phyloP scores from a whole-genome alignment of 345 rosid species.

The Rhizophora apiculata region DNA sequence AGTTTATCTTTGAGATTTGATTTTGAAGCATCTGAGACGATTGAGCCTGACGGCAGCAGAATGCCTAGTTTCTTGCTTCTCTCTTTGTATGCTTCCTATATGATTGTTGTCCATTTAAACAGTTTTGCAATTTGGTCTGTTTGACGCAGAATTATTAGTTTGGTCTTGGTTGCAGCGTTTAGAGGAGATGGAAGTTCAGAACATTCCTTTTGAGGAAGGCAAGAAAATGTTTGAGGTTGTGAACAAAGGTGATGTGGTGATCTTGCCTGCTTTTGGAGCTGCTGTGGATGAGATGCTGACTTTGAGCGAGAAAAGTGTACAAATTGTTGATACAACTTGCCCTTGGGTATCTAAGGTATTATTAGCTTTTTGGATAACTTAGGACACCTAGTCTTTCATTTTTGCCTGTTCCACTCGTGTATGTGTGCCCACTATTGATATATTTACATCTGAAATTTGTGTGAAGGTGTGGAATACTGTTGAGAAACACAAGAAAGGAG shows the following conservation, averaged over 20 bases:
- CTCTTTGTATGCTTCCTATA: background rate
- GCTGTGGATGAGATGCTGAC: conserved; percentile 85
- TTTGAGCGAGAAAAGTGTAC: conserved; percentile 61
- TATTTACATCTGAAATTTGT: background rate
- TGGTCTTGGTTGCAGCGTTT: conserved; percentile 51
- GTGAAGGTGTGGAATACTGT: conserved; percentile 83
- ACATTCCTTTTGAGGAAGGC: conserved; percentile 64
- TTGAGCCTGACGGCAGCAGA: too few species aligned
- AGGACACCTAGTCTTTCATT: background rate
- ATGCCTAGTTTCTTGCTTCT: too few species aligned
- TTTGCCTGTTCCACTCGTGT: background rate
- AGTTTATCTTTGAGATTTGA: too few species aligned
- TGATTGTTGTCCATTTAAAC: background rate
- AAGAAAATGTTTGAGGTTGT: conserved; percentile 81
- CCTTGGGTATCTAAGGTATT: conserved; percentile 96
- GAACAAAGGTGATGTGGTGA: conserved; percentile 73
- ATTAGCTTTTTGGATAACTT: background rate
- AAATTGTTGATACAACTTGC: conserved; percentile 96
- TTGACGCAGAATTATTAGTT: background rate
- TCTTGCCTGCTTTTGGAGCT: conserved; percentile 98
- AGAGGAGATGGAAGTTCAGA: conserved; percentile 79
- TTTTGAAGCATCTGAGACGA: too few species aligned
- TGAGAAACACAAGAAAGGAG: conserved; percentile 93
- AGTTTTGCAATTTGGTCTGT: background rate
- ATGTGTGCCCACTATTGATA: background rate